Evolutionary conservation across 1,139 yeast genomes (phyloP).

Genomic region (Scheffersomyces stambukii): DNA sequence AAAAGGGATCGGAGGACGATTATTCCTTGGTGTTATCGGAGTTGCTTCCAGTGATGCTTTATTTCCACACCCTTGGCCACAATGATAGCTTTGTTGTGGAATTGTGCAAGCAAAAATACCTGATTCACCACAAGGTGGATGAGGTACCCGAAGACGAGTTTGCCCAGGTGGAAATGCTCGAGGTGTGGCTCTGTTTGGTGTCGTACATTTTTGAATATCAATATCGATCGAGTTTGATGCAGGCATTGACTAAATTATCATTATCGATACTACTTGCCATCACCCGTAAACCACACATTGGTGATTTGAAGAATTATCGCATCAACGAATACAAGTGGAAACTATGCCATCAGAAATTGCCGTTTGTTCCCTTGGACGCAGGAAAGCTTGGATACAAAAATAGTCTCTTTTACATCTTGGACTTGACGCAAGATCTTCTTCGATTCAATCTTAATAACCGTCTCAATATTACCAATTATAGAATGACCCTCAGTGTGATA

Average conservation of each 20-base stretch:
- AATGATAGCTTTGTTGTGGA: conserved; percentile 19
- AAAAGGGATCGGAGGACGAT: conserved; percentile 7
- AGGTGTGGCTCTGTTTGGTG: conserved; percentile 33
- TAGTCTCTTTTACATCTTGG: conserved; percentile 33
- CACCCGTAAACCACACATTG: conserved; percentile 9
- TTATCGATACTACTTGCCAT: conserved; percentile 21
- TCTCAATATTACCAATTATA: conserved; percentile 27
- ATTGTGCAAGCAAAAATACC: conserved; percentile 16
- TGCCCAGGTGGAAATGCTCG: conserved; percentile 19
- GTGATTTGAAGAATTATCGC: conserved; percentile 16
- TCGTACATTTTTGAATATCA: conserved; percentile 39
- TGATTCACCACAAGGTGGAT: conserved; percentile 13
- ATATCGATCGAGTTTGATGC: conserved; percentile 21
- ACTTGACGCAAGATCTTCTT: conserved; percentile 31
- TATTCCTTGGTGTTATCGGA: conserved; percentile 16
- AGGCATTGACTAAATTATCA: conserved; percentile 20
- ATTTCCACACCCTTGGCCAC: conserved; percentile 7
- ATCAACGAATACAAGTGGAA: conserved; percentile 42
- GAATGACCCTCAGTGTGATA: conserved; percentile 20
- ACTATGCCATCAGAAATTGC: conserved; percentile 36
- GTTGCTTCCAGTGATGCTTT: conserved; percentile 16
- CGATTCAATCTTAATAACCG: conserved; percentile 38
- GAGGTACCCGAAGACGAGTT: conserved; percentile 14
- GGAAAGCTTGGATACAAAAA: conserved; percentile 25
- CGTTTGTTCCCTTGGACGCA: conserved; percentile 27